Conservation (phyloP, 2,329 filamentous ascomycete genomes). For the Cordyceps cicadae region DNA sequence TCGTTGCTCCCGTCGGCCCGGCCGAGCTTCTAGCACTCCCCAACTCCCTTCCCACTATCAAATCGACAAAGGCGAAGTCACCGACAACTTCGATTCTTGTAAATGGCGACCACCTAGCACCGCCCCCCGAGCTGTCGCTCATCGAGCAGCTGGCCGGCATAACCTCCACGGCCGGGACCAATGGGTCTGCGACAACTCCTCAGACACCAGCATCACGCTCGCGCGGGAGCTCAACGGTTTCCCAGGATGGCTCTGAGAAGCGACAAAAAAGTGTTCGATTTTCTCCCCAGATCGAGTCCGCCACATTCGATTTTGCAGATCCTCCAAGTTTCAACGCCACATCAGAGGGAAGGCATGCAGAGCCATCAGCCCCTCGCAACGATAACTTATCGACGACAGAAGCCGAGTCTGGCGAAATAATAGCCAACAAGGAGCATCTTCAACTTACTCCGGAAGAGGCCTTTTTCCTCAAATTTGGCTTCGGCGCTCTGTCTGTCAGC, state of each 20-base stretch:
- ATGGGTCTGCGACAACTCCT: neutral
- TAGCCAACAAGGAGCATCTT: conserved; percentile 66
- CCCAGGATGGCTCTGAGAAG: conserved; percentile 21
- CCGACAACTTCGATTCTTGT: conserved; percentile 4
- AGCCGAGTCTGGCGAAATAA: neutral
- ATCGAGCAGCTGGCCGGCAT: conserved; percentile 11
- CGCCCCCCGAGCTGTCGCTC: neutral
- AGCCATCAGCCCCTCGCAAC: conserved; percentile 17
- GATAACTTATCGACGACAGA: conserved; percentile 11
- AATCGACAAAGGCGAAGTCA: conserved; percentile 22
- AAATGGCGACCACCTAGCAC: conserved; percentile 1
- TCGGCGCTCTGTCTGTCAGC: conserved; percentile 63
- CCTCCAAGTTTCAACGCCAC: conserved; percentile 40
- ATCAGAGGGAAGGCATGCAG: neutral
- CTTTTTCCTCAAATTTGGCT: conserved; percentile 76
- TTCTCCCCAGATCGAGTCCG: conserved; percentile 57
- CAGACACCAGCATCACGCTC: conserved; percentile 4
- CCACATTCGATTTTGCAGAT: conserved; percentile 47
- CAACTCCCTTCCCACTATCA: conserved; percentile 40
- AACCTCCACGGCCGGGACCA: neutral
- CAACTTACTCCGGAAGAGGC: conserved; percentile 85
- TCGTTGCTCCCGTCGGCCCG: conserved; percentile 33
- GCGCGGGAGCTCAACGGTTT: conserved; percentile 1
- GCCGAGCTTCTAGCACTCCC: conserved; percentile 42
- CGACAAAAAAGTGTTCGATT: conserved; percentile 61